Evolutionary conservation across 176 grass and related monocot species (phyloP), one percentile per base, ranked within the genome.

Genomic region (Oryza australiensis): DNA sequence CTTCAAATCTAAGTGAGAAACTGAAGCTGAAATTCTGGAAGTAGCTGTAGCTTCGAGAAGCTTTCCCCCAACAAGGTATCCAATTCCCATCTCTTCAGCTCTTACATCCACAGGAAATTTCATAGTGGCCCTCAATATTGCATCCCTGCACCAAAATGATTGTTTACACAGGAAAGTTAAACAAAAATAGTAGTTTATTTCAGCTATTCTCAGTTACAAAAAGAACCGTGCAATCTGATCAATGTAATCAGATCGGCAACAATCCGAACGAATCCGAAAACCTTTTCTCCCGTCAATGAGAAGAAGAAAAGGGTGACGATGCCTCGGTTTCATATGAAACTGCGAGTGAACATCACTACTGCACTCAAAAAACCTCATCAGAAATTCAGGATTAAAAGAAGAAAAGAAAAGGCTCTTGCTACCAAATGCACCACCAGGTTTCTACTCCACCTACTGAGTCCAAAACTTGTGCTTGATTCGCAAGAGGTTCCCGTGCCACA

Each of bases 341-440:
- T 69, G 82, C 9, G 26, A 76, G 73, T 9, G 24, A 24, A 78
- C 74, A 63, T 82, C 72, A 37, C 23, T 64, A 3, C 62, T 27
- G 6, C 62, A 80, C 59, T 37, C 69, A 76, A 60, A 69, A 74
- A 7, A 32, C 40, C 43, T 72, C 7, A 55, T 55, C 51, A 55
- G 18, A 55, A 55, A n/a, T 14, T 86, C 22, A 40, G 68, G 57
- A 26, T 81, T 33, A 77, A 55, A 76, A 51, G 46, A 80, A 62
- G 46, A 18, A 20, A 23, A 20, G 64, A 69, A 30, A 20, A 70
- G 69, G 59, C 55, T 79, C 78, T 71, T 69, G 63, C 34, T 66
- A 30, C 46, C 68, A 9, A 84, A 82, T 55, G 48, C 5, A 66
- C 71, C 43, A 90, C 18, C 30, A 57, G 34, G 42, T 81, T 80